phyloP scores from a whole-genome alignment of 305 asterid species.

The Plantago rigida region DNA sequence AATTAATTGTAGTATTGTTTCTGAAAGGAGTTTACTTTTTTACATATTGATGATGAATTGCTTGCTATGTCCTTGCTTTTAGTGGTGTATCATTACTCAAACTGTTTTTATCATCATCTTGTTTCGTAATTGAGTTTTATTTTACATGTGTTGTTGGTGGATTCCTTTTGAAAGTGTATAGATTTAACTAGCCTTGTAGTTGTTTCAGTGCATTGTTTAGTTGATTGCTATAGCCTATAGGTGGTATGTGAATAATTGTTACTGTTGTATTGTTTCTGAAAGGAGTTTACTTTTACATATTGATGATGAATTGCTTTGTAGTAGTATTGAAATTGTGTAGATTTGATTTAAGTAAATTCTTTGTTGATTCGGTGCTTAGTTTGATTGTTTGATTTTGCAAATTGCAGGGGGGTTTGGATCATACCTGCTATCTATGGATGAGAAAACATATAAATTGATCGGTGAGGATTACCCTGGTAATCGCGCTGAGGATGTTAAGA shows the following conservation, averaged over 20 bases:
- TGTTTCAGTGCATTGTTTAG: too few species aligned
- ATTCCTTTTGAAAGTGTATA: too few species aligned
- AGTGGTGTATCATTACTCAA: constrained; percentile 44
- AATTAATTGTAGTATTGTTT: too few species aligned
- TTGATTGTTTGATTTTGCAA: constrained; percentile 10
- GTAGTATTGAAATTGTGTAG: neutral
- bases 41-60: constrained; percentile 25
- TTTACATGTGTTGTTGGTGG: neutral
- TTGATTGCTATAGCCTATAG: too few species aligned
- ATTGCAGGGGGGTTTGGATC: constrained; percentile 88
- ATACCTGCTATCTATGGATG: constrained; percentile 84
- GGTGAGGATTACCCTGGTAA: constrained; percentile 91
- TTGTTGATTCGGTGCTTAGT: neutral
- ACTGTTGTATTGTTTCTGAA: too few species aligned
- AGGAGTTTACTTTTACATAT: too few species aligned
- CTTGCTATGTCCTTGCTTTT: constrained; percentile 88
- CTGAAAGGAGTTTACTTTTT: too few species aligned
- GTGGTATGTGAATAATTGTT: too few species aligned
- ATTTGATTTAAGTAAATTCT: neutral
- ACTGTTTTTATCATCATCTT: neutral
- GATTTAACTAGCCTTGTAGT: too few species aligned
- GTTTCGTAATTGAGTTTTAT: neutral
- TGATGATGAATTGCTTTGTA: neutral
- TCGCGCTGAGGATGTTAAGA: constrained; percentile 79
- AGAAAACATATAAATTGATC: constrained; percentile 73